These are phyloP conservation scores for Xylariaceae sp. DNA, from an alignment of 2,329 filamentous ascomycete species.

Conservation along the genomic window DNA sequence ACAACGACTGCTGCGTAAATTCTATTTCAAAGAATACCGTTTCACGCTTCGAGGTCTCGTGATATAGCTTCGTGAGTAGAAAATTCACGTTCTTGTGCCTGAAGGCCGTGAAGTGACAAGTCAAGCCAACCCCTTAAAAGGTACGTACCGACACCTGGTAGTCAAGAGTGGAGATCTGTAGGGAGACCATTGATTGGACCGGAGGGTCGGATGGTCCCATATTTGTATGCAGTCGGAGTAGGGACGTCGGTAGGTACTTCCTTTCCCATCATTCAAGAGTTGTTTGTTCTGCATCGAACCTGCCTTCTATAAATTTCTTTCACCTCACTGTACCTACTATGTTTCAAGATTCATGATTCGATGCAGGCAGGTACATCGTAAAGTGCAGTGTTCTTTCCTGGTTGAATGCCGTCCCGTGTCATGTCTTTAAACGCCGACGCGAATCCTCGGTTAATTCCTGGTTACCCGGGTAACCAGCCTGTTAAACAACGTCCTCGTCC, in stretches of 20 bases:
- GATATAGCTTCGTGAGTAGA: no score
- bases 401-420: not conserved
- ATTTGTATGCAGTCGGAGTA: no score
- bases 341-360: not conserved
- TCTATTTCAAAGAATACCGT: no score
- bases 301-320: no score
- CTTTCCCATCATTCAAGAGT: no score
- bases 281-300: no score
- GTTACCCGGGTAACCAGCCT: not conserved
- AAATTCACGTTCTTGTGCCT: no score
- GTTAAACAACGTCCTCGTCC: conserved; percentile 16
- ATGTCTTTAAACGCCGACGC: conserved; percentile 13
- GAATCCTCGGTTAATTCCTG: not conserved
- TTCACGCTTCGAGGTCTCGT: not conserved
- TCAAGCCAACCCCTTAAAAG: not conserved
- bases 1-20: no score
- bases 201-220: conserved; percentile 17
- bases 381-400: not conserved
- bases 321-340: no score
- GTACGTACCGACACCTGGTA: not conserved
- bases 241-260: no score
- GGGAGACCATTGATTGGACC: conserved; percentile 8
- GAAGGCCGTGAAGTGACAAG: not conserved
- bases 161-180: not conserved
- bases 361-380: not conserved